Base-by-base conservation (phyloP, 2,329 filamentous ascomycete genomes). In the Arthrobotrys iridis region DNA sequence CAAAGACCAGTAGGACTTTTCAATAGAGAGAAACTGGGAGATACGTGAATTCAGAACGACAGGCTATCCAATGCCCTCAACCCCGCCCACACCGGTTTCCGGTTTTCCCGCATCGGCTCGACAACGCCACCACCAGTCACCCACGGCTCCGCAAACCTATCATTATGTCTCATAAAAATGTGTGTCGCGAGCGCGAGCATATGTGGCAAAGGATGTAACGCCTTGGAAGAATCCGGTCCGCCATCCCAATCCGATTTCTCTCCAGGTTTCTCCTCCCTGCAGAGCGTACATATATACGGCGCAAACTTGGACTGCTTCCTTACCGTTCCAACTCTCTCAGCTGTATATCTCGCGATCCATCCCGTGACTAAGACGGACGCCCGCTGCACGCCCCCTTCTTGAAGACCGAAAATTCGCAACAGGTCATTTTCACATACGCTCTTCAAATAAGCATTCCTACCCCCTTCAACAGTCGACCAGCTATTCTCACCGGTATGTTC, bases 131-230 rank as follows among this genome's bases (percentile, higher is more conserved):
- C 37, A 4, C 37, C 40, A 13, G 45, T 35, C 15, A 26, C 45
- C 59, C 59, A 63, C 1, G 13, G n/a, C 30, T 37, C 41, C 5
- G 26, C 28, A 35, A 63, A 63, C 45, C 59, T 20, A n/a, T 48
- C 59, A 7, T 46, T 11, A 22, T 63, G 59, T 11, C 45, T 33
- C 10, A 4, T 24, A 13, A 63, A 26, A 37, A 63, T 48, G 50
- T 63, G 59, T 2, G 26, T 24, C 30, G 20, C 59, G 4, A 63
- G 40, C 10, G 8, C 28, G 7, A 11, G 10, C 20, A 48, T 46
- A 35, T 35, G 4, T 11, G 8, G 3, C 15, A 48, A 4, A 4
- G 26, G 26, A 4, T 20, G 2, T 3, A 37, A 8, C 15, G 13
- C n/a, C 13, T n/a, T 62, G 1, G n/a, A 35, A 15, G 6, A 18